Evolutionary conservation across 2,329 filamentous ascomycete species (phyloP).

Genomic region (Arachnopeziza araneosa): DNA sequence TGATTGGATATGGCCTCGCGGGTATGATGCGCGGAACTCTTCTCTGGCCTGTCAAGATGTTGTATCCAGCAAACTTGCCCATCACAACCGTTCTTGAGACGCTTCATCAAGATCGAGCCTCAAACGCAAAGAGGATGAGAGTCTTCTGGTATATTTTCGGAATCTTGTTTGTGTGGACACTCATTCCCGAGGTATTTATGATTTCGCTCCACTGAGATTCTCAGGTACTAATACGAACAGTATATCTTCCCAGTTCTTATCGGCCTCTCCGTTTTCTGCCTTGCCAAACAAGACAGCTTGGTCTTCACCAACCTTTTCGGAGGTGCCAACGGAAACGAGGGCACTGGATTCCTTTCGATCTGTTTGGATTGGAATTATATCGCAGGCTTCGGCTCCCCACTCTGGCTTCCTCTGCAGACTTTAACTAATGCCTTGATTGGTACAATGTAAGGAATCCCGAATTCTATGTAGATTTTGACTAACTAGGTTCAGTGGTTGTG

Average conservation of each 20-base stretch:
- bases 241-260: conserved; percentile 23
- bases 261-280: conserved; percentile 1
- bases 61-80: conserved; percentile 53
- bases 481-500: conserved; percentile 14
- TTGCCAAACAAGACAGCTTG: conserved; percentile 1
- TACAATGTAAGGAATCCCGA: not conserved
- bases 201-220: not conserved
- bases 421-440: conserved; percentile 1
- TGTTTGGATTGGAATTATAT: conserved; percentile 6
- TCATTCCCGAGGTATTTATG: conserved; percentile 34
- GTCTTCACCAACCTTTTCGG: conserved; percentile 4
- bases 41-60: conserved; percentile 53
- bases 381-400: not conserved
- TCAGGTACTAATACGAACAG: conserved; percentile 13
- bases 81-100: conserved; percentile 44
- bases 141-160: conserved; percentile 38
- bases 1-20: conserved; percentile 58
- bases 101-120: conserved; percentile 30
- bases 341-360: not conserved
- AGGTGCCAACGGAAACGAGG: conserved; percentile 1
- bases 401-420: conserved; percentile 1
- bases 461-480: not conserved
- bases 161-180: conserved; percentile 40
- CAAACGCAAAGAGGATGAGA: conserved; percentile 33
- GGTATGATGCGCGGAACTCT: conserved; percentile 53